Percentiles rank a stretch among this genome's conserved stretches.
These are phyloP conservation scores for Penicillium sp. DNA, from an alignment of 2,329 filamentous ascomycete species.

Conservation along the genomic window DNA sequence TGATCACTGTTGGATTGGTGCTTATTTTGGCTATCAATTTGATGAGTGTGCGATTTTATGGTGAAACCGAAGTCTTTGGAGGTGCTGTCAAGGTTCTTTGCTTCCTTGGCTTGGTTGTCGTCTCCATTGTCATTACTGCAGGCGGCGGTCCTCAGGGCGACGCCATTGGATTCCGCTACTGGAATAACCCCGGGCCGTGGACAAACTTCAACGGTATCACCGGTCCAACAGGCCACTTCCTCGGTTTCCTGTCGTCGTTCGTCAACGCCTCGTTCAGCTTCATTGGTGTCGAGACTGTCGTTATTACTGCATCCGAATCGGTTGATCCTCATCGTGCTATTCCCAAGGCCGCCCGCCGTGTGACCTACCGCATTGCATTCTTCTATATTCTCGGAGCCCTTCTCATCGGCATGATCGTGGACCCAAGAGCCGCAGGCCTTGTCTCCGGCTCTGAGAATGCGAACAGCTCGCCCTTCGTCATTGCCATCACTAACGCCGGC, in stretches of 20 bases:
- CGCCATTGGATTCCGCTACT: constrained; percentile 34
- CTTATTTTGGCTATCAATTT: constrained; percentile 32
- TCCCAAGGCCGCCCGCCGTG: constrained; percentile 40
- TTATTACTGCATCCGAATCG: constrained; percentile 42
- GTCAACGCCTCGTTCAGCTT: constrained; percentile 42
- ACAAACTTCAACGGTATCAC: constrained; percentile 31
- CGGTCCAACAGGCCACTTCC: constrained; percentile 34
- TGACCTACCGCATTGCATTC: constrained; percentile 38
- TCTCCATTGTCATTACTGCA: constrained; percentile 33
- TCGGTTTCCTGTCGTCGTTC: constrained; percentile 37
- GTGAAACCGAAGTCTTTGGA: constrained; percentile 31
- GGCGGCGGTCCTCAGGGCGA: constrained; percentile 31
- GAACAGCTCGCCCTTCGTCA: constrained; percentile 35
- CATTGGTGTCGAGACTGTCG: constrained; percentile 41
- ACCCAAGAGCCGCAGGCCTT: constrained; percentile 19
- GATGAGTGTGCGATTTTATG: constrained; percentile 32
- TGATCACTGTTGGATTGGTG: constrained; percentile 52
- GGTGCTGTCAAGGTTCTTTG: constrained; percentile 33
- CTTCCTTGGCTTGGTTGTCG: constrained; percentile 28
- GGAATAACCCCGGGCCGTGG: constrained; percentile 33
- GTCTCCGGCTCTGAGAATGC: constrained; percentile 27
- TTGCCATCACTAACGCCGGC: constrained; percentile 33
- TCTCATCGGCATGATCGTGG: constrained; percentile 30
- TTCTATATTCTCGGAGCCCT: constrained; percentile 37
- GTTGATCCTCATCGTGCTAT: constrained; percentile 39